These are phyloP conservation scores for Daldinia childiae DNA, from an alignment of 495 filamentous ascomycete species.

Conservation along the genomic window DNA sequence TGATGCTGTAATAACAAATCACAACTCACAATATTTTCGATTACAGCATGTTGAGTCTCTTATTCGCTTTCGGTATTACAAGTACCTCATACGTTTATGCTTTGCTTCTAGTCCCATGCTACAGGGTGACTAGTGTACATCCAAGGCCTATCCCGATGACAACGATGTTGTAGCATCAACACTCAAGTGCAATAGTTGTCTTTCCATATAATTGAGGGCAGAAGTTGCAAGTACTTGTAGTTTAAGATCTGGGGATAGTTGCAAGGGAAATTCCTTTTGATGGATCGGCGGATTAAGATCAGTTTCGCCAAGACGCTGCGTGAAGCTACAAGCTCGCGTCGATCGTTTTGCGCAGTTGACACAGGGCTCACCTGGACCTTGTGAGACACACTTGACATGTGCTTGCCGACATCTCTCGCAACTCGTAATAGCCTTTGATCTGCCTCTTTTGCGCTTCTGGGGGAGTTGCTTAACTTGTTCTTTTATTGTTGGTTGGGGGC, in stretches of 20 bases:
- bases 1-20: no score
- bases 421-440: conserved; percentile 33
- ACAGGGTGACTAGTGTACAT: neutral
- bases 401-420: conserved; percentile 36
- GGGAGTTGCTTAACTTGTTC: neutral
- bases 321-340: conserved; percentile 29
- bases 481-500: neutral
- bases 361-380: conserved; percentile 21
- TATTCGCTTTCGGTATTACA: no score
- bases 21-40: no score
- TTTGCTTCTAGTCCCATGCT: no score
- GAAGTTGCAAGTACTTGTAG: conserved; percentile 19
- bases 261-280: neutral
- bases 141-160: neutral
- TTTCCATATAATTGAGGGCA: conserved; percentile 19
- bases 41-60: no score
- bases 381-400: conserved; percentile 34
- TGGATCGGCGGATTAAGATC: neutral
- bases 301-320: neutral
- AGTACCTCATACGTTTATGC: no score
- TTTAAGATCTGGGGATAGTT: neutral
- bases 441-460: conserved; percentile 22
- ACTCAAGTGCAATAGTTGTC: neutral
- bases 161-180: neutral
- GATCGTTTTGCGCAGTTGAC: conserved; percentile 33